These are phyloP conservation scores for Naganishia sp. DNA, from an alignment of 1,284 basidiomycete genomes.

Conservation along the genomic window DNA sequence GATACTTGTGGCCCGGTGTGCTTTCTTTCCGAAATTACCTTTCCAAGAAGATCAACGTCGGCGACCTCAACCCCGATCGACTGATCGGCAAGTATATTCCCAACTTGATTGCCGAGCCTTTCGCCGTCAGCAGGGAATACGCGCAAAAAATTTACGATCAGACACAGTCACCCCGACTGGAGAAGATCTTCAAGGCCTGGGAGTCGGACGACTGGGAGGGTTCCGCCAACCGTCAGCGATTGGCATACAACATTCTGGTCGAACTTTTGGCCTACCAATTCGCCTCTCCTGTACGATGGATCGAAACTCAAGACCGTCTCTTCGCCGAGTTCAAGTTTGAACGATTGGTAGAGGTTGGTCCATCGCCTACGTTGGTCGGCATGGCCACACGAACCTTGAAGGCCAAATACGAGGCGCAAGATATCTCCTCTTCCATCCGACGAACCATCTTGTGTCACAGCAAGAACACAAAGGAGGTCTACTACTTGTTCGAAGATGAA, in stretches of 20 bases:
- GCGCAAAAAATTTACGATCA: constrained; percentile 94
- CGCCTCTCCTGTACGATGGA: constrained; percentile 95
- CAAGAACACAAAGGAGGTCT: constrained; percentile 95
- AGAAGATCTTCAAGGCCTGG: constrained; percentile 90
- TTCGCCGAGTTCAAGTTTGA: constrained; percentile 90
- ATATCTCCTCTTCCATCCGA: constrained; percentile 78
- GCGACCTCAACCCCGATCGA: constrained; percentile 86
- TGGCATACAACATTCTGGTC: constrained; percentile 93
- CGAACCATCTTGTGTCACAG: constrained; percentile 88
- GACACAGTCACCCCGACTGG: constrained; percentile 87
- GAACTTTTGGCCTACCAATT: constrained; percentile 92
- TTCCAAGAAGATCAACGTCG: constrained; percentile 94
- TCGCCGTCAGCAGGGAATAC: constrained; percentile 85
- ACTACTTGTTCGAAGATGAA: constrained; percentile 96
- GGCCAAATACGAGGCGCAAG: constrained; percentile 89
- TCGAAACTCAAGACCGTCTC: constrained; percentile 94
- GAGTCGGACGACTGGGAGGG: constrained; percentile 86
- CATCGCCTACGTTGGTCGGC: constrained; percentile 88
- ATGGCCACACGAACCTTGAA: constrained; percentile 95
- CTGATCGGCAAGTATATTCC: constrained; percentile 94
- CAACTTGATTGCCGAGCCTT: constrained; percentile 92
- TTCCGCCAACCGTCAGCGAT: constrained; percentile 78
- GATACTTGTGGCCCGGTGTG: constrained; percentile 97
- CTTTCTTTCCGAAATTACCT: constrained; percentile 75
- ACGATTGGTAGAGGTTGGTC: constrained; percentile 92